Base-by-base conservation (phyloP, 2,329 filamentous ascomycete genomes). In the Fusarium anguioides region DNA sequence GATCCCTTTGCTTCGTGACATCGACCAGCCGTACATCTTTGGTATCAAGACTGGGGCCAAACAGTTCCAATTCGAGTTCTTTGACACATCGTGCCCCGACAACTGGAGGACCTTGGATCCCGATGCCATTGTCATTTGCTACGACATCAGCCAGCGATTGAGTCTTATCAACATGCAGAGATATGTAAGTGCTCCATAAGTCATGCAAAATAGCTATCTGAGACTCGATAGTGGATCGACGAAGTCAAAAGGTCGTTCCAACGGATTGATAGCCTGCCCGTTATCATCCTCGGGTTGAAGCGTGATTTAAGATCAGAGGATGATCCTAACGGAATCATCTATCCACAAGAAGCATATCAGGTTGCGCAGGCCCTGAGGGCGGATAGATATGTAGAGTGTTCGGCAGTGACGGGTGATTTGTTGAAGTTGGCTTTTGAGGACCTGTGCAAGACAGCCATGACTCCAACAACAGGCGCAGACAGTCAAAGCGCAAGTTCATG, bases 351-450 rank as follows among this genome's bases (percentile, higher is more conserved):
- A 75, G 87, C 81, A 2, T 86, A 87, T 70, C 80, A 80, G 24
- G 74, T 83, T 48, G 83, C 87, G 21, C 86, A 89, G 70, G 81
- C 83, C 66, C 81, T 89, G 80, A 79, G 87, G 50, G 86, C 82
- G 44, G 87, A 90, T 75, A 85, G 84, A 64, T 90, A 89, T 69
- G 83, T 89, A 74, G 87, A 90, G 70, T 90, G 87, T 76, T 89
- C 86, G 3, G 86, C 87, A 8, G 77, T 84, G 45, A 88, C 86
- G 5, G 87, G 87, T 17, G 86, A 88, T 76, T 79, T 89, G 51
- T 73, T 89, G 41, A 79, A 81, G 67, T 77, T 85, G 69, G 84
- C 83, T 7, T 87, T 88, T 71, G 85, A 89, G 72, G 87, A 89
- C 73, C 82, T 89, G 20, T 88, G 85, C 75, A 81, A 77, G 45